These are phyloP conservation scores for Mycena vulgaris DNA, from an alignment of 768 basidiomycete species.

Conservation along the genomic window DNA sequence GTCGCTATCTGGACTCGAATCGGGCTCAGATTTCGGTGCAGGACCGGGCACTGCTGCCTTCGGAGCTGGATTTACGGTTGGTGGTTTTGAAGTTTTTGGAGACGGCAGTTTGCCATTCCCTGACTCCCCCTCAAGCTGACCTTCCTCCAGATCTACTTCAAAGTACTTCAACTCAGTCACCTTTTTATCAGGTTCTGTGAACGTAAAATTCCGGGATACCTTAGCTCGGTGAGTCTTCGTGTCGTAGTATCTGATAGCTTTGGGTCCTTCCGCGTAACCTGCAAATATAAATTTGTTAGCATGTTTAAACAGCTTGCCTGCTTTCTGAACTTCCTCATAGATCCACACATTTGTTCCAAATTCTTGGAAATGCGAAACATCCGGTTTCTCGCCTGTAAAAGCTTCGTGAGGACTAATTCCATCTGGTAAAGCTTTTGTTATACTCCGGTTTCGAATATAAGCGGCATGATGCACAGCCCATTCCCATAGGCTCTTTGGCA, in stretches of 20 bases:
- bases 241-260: constrained; percentile 29
- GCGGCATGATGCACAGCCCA: constrained; percentile 38
- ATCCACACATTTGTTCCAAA: constrained; percentile 28
- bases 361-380: constrained; percentile 12
- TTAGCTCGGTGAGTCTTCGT: neutral
- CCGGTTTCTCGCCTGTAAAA: constrained; percentile 6
- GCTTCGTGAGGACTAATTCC: constrained; percentile 1
- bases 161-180: neutral
- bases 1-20: too few relatives aligned
- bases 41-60: too few relatives aligned
- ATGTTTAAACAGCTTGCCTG: constrained; percentile 12
- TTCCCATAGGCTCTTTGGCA: constrained; percentile 40
- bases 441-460: constrained; percentile 41
- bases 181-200: too few relatives aligned
- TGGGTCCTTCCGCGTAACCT: constrained; percentile 12
- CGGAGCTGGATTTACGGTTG: too few relatives aligned
- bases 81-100: neutral
- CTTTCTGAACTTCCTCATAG: neutral
- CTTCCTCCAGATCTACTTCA: neutral
- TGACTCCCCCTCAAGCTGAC: neutral
- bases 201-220: neutral
- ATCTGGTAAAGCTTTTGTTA: neutral
- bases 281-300: constrained; percentile 15
- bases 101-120: constrained; percentile 3
- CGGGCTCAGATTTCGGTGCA: too few relatives aligned